These are phyloP conservation scores for Penicillium psychrofluorescens DNA, from an alignment of 495 filamentous ascomycete genomes.

Conservation along the genomic window DNA sequence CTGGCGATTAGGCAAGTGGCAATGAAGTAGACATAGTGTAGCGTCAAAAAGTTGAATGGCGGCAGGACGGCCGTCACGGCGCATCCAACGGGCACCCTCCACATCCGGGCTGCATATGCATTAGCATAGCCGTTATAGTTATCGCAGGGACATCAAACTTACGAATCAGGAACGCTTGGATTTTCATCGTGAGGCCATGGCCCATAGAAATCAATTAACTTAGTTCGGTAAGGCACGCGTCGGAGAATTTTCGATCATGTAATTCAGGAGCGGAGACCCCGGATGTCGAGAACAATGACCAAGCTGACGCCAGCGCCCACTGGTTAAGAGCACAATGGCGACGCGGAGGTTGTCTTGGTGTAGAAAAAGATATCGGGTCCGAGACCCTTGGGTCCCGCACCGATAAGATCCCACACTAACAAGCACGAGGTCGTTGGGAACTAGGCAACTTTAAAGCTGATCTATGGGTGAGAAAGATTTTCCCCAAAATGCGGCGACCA, in stretches of 20 bases:
- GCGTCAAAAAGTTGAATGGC: slow-evolving; percentile 66
- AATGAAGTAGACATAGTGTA: slow-evolving; percentile 77
- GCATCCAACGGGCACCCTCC: slow-evolving; percentile 13
- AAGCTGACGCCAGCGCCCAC: not conserved
- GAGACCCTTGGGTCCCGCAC: too few relatives aligned
- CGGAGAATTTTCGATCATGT: not conserved
- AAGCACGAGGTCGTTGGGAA: too few relatives aligned
- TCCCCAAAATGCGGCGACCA: too few relatives aligned
- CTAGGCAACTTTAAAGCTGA: too few relatives aligned
- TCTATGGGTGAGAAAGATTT: too few relatives aligned
- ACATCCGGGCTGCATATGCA: slow-evolving; percentile 11
- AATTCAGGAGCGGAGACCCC: not conserved
- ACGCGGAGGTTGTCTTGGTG: too few relatives aligned
- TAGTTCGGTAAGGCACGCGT: not conserved
- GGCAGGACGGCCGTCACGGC: slow-evolving; percentile 25
- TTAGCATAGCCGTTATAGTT: not conserved
- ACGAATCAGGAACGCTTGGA: slow-evolving; percentile 6
- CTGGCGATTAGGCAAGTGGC: slow-evolving; percentile 54
- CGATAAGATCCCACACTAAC: too few relatives aligned
- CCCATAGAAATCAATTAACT: not conserved
- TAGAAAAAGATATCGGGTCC: too few relatives aligned
- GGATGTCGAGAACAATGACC: not conserved
- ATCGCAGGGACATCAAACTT: not conserved
- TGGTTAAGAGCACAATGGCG: not conserved
- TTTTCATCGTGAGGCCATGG: not conserved